Percentiles rank a stretch among this genome's conserved stretches.
Evolutionary conservation across 2,329 filamentous ascomycete genomes (phyloP).

Genomic region (Sporothrix humicola): DNA sequence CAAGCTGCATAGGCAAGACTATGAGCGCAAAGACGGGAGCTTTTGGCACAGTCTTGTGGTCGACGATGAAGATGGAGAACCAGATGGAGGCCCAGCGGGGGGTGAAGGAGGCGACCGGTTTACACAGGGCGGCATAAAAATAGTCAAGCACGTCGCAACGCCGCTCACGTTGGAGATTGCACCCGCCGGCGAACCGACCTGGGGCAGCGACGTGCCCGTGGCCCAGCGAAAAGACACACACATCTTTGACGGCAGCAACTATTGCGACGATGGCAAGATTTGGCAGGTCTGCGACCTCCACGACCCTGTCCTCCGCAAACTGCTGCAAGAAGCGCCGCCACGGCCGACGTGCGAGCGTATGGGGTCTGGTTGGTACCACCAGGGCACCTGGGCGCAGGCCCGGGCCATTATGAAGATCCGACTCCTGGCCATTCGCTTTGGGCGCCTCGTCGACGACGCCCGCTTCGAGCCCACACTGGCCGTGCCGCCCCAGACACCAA

Average conservation of each 20-base stretch:
- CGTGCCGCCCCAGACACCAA: constrained; percentile 46
- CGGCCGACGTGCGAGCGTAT: constrained; percentile 63
- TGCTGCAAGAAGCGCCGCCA: constrained; percentile 69
- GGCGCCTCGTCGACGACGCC: constrained; percentile 57
- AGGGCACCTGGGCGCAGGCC: constrained; percentile 80
- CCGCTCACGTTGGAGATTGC: constrained; percentile 13
- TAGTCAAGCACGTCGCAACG: neutral
- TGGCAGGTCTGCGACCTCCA: constrained; percentile 95
- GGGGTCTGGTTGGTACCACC: constrained; percentile 82
- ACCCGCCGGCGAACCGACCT: neutral
- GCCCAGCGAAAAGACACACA: constrained; percentile 58
- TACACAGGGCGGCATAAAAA: neutral
- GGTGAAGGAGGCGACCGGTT: no score
- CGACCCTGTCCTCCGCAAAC: constrained; percentile 71
- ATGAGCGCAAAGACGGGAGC: constrained; percentile 51
- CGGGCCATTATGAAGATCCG: constrained; percentile 90
- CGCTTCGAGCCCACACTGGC: constrained; percentile 41
- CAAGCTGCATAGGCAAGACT: constrained; percentile 63
- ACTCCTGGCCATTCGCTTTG: constrained; percentile 69
- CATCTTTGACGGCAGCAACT: constrained; percentile 79
- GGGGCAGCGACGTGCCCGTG: constrained; percentile 37
- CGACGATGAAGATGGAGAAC: neutral
- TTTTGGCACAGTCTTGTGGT: constrained; percentile 42
- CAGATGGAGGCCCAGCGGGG: neutral
- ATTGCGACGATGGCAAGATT: constrained; percentile 81